phyloP scores from a whole-genome alignment of 2,329 filamentous ascomycete genomes.

The Fusarium anguioides region DNA sequence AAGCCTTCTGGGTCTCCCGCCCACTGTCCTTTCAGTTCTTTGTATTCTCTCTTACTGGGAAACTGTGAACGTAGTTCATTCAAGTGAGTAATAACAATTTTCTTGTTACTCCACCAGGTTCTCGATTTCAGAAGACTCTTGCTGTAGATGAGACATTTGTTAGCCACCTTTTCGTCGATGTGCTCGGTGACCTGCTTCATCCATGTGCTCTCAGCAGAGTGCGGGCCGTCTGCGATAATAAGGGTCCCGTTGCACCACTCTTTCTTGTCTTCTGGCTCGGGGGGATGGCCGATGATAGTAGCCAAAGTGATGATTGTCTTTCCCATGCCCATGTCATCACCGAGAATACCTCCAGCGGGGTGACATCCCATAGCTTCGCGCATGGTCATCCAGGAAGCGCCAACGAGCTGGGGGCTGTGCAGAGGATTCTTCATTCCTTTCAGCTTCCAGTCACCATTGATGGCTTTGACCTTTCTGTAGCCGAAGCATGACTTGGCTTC shows the following conservation, averaged over 20 bases:
- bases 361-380: slow-evolving; percentile 54
- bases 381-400: slow-evolving; percentile 64
- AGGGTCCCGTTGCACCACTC: slow-evolving; percentile 52
- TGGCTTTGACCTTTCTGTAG: slow-evolving; percentile 11
- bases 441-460: slow-evolving; percentile 12
- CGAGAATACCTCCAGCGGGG: slow-evolving; percentile 69
- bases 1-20: slow-evolving; percentile 30
- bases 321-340: slow-evolving; percentile 72
- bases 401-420: slow-evolving; percentile 62
- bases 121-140: accelerated
- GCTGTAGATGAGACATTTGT: neutral
- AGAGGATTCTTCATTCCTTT: slow-evolving; percentile 47
- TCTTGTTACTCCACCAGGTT: neutral
- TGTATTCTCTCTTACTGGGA: neutral
- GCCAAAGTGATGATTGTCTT: slow-evolving; percentile 80
- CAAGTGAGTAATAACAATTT: neutral
- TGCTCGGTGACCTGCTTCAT: neutral
- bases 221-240: slow-evolving; percentile 37
- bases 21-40: neutral
- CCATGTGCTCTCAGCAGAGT: neutral
- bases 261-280: slow-evolving; percentile 50
- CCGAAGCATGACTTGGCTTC: slow-evolving; percentile 38
- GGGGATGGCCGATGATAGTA: slow-evolving; percentile 72
- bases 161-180: accelerated
- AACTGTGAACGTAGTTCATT: slow-evolving; percentile 5